Conservation (phyloP, 2,329 filamentous ascomycete species). For the Graphiopsis chlorocephala region DNA sequence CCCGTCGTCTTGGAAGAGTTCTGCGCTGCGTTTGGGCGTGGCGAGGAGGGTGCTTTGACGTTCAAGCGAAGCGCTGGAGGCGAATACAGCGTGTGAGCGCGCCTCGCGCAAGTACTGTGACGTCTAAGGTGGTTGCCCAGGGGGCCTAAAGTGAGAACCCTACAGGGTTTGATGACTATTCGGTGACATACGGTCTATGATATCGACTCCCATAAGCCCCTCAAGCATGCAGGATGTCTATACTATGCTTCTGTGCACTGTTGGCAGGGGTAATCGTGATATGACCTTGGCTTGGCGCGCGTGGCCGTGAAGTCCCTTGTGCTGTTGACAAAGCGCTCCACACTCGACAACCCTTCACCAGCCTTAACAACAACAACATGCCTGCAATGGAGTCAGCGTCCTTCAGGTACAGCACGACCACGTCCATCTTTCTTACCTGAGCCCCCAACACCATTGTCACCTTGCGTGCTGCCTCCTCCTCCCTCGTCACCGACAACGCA, state of each 20-base stretch:
- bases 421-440: neutral
- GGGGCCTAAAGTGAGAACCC: neutral
- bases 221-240: neutral
- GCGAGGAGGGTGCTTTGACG: neutral
- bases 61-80: neutral
- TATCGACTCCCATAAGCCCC: neutral
- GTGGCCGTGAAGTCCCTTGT: neutral
- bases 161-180: neutral
- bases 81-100: neutral
- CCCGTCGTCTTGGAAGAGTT: neutral
- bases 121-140: neutral
- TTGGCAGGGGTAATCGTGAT: neutral
- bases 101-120: neutral
- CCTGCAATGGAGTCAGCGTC: neutral
- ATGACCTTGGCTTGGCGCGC: constrained; percentile 2
- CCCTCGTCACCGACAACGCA: neutral
- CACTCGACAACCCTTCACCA: neutral
- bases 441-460: no score
- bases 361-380: neutral
- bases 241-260: neutral
- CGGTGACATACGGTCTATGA: neutral
- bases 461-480: neutral
- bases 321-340: neutral
- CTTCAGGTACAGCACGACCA: neutral
- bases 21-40: neutral